Base-by-base conservation (phyloP, 148 eudicot genomes). In the Dysphania ambrosioides region DNA sequence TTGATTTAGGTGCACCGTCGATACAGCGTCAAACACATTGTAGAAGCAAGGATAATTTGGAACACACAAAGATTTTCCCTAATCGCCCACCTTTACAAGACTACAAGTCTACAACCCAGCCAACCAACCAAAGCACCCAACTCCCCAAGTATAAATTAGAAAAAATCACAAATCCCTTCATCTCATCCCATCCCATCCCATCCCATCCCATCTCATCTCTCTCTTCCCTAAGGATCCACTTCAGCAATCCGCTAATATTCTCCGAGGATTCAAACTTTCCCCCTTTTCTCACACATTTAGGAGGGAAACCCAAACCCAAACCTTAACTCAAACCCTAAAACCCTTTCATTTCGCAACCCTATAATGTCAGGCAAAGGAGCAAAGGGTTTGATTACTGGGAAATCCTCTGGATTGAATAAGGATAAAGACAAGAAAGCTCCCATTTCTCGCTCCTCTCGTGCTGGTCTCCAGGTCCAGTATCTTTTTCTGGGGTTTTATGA, bases 341-440 rank as follows among this genome's bases (percentile, higher is more conserved):
- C 40, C 40, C 40, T 36, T 36, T 36, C 40, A 36, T 36, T 36
- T 36, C 40, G 40, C 5, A 36, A 5, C 40, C 2, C 59, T 66
- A 84, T 72, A 81, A 88, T 88, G 92, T 86, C 92, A 47, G 92
- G 92, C 18, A 88, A 88, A 81, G 92, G 92, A 56, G 92, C 89
- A 15, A 88, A 88, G 68, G 92, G 92, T 42, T 68, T 88, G 81
- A 82, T 86, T 4, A 83, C 81, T 19, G 86, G 85, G 1, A 81
- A 82, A 53, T 63, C 85, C 18, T 75, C 86, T 0, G 84, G 82
- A 36, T 42, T 67, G 19, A 83, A 51, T 73, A 86, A 80, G 72
- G 88, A 80, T 56, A 88, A 89, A 51, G 92, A 88, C 70, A 89
- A 89, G 84, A 89, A 89, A 79, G 85, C 84, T 40, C 83, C 94